Base-by-base conservation (phyloP, 495 filamentous ascomycete species). In the Pseudotulostoma volvatum region DNA sequence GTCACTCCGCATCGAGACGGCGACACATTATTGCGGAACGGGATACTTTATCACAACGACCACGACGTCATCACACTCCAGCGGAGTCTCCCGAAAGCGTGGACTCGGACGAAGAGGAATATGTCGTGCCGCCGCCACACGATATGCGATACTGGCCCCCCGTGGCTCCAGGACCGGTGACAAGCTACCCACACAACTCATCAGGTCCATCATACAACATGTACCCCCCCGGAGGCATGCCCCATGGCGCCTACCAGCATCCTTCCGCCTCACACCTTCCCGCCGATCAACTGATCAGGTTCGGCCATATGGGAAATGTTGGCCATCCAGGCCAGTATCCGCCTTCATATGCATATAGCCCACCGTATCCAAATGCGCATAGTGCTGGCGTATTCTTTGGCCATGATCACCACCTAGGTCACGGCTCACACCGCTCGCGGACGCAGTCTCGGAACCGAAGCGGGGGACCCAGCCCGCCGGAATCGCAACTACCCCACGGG, bases 11-110 rank as follows among this genome's bases (percentile, higher is more conserved):
- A 5, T 28, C 23, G 5, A 11, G 52, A 34, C 61, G 60, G 37
- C 67, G 56, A 39, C 63, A 63, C 17, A 52, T 61, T 50, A 39
- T 47, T 20, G 49, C 49, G 32, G 61, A 64, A 39, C 58, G 55
- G 25, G 57, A 54, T 33, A 49, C 52, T 15, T 59, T 54, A 39
- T 42, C 49, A 43, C 53, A 54, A 34, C 59, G 64, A 38, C 39
- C 55, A 14, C 8, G 21, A 35, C 66, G 64, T 41, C 63, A 64
- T 41, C 74, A 54, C 37, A 66, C 50, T 45, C 68, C 62, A 11
- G 65, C 70, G 36, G 64, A 68, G 15, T 63, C 64, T 14, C 60
- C 67, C n/a, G 68, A 61, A 46, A 74, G 67, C 39, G 60, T 54
- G 46, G 70, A 69, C 41, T 68, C 67, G n/a, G 58, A 54, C 17